Base-by-base conservation (phyloP, 2,329 filamentous ascomycete species). In the Dothideomycetidae sp. region DNA sequence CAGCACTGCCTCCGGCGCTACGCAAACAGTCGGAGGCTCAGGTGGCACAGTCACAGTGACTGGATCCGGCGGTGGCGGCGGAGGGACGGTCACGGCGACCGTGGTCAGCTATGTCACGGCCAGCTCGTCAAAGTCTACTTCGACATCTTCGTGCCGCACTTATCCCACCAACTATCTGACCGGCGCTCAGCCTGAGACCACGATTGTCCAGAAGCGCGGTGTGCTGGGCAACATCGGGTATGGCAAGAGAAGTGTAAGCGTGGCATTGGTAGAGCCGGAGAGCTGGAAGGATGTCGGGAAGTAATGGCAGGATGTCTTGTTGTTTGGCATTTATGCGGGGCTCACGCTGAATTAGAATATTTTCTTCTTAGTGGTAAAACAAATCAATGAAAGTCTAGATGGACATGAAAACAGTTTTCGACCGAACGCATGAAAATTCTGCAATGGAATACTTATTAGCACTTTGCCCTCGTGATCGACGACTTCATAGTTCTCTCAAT, bases 91-190 rank as follows among this genome's bases (percentile, higher is more conserved):
- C 11, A 48, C 47, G 10, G 42, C 48, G 4, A 51, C 46, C 9
- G 33, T 46, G n/a, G 43, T 46, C 1, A 42, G 42, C 2, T 45
- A 42, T 2, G 42, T 42, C 5, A 45, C 41, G 15, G 32, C 42
- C 3, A 35, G 17, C 4, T 42, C 42, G 4, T 41, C 36, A 15
- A 48, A 39, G 29, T 33, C 21, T 10, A 44, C 33, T 16, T 45
- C 42, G 10, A 43, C 31, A 3, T 52, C 47, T 26, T 48, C 49
- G 4, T 53, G 50, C 33, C 37, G 50, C 15, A 52, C 46, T 10
- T 48, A 47, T 17, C 39, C 46, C 14, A 53, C 51, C 4, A 51
- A 52, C 23, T 53, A 53, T 36, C 41, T 52, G 29, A 50, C 50
- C 16, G 45, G 45, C 1, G 18, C 33, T 32, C 42, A 46, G 10